A percentile compares a stretch with the other conserved stretches of the same genome.
phyloP scores from a whole-genome alignment of 108 stramenopile species.

The Hondaea fermentalgiana region DNA sequence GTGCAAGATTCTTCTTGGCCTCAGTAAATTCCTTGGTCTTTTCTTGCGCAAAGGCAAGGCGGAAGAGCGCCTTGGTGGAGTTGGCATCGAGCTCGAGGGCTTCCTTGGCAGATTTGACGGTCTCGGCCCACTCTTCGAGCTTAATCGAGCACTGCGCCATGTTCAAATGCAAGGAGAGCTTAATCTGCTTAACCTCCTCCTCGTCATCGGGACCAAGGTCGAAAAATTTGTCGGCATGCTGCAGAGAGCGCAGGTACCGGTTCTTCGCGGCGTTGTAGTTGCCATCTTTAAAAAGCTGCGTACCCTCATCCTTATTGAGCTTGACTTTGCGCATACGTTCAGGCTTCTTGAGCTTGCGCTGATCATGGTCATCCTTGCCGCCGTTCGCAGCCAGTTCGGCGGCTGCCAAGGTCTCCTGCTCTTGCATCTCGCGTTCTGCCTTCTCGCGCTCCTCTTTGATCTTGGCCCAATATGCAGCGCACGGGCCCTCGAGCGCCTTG shows the following conservation, averaged over 20 bases:
- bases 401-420: constrained; percentile 5
- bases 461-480: background rate
- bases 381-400: constrained; percentile 8
- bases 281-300: constrained; percentile 29
- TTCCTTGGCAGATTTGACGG: background rate
- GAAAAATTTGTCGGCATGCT: constrained; percentile 14
- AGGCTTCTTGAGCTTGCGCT: constrained; percentile 18
- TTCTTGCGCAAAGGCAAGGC: constrained; percentile 17
- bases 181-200: background rate
- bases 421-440: background rate
- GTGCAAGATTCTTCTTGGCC: background rate
- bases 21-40: constrained; percentile 18
- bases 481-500: background rate
- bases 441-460: background rate
- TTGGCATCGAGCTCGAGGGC: constrained; percentile 19
- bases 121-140: constrained; percentile 18
- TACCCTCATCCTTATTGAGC: constrained; percentile 30
- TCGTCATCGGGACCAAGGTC: constrained; percentile 21
- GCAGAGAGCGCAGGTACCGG: constrained; percentile 13
- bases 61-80: constrained; percentile 21
- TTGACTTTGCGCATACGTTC: constrained; percentile 23
- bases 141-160: constrained; percentile 21
- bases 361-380: constrained; percentile 20
- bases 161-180: constrained; percentile 9
- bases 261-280: background rate